A percentile compares a stretch with the other conserved stretches of the same genome.
Evolutionary conservation across 768 basidiomycete genomes (phyloP).

Genomic region (Mycena haematopus): DNA sequence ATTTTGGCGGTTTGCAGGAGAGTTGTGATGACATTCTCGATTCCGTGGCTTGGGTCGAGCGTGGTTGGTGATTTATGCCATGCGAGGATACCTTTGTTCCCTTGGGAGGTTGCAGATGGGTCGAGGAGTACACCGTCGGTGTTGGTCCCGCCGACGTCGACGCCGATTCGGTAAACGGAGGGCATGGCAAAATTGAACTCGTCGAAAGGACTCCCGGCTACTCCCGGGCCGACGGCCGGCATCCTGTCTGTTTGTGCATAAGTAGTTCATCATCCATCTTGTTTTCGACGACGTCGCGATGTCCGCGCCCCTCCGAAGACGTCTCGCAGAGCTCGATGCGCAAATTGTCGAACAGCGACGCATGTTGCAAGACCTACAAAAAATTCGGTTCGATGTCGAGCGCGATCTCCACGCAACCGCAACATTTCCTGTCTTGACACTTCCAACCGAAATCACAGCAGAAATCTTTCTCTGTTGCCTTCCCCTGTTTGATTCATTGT

Average conservation of each 20-base stretch:
- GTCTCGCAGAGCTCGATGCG: neutral
- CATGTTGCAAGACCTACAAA: neutral
- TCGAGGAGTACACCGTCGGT: constrained; percentile 41
- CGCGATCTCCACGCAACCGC: neutral
- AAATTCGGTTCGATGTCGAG: neutral
- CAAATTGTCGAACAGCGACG: neutral
- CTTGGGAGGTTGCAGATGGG: constrained; percentile 24
- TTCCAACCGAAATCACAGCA: neutral
- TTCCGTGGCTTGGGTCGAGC: too few relatives aligned
- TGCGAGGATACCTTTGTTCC: constrained; percentile 38
- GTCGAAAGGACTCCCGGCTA: too few relatives aligned
- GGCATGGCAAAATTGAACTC: too few relatives aligned
- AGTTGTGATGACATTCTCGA: too few relatives aligned
- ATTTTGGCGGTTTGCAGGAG: too few relatives aligned
- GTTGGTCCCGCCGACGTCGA: constrained; percentile 43
- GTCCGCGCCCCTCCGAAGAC: neutral
- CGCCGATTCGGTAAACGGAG: constrained; percentile 7
- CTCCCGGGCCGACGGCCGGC: too few relatives aligned
- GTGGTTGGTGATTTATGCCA: constrained; percentile 57
- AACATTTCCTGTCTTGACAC: neutral
- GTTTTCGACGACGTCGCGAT: neutral
- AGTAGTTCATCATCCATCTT: too few relatives aligned
- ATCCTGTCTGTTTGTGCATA: too few relatives aligned
- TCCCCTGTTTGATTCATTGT: too few relatives aligned
- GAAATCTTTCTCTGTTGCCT: too few relatives aligned